These are phyloP conservation scores for Tricholomella constricta DNA, from an alignment of 768 basidiomycete genomes.

Conservation along the genomic window DNA sequence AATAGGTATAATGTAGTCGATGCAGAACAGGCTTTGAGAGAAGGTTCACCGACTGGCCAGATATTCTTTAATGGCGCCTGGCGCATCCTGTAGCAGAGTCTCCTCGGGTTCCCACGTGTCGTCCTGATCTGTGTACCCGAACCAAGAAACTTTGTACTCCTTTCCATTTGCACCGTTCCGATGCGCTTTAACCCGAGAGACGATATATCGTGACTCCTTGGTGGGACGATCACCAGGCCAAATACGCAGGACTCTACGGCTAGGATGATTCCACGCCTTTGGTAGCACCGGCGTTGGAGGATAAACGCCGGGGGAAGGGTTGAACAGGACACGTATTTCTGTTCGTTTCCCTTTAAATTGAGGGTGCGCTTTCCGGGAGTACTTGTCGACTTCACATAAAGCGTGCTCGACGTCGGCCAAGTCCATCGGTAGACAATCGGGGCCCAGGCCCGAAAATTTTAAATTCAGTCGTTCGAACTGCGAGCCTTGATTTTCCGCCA, in stretches of 20 bases:
- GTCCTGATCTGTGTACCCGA: conserved; percentile 49
- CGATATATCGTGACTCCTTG: conserved; percentile 47
- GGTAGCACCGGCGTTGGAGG: conserved; percentile 41
- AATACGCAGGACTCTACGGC: conserved; percentile 43
- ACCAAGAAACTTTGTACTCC: conserved; percentile 57
- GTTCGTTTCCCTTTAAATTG: conserved; percentile 42
- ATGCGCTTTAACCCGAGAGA: conserved; percentile 39
- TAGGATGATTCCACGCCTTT: conserved; percentile 56
- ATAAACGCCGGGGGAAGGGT: conserved; percentile 24
- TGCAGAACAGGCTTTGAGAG: neutral
- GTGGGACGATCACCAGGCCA: conserved; percentile 34
- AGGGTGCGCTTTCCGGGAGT: conserved; percentile 60
- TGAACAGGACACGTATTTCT: conserved; percentile 41
- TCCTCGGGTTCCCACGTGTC: conserved; percentile 62
- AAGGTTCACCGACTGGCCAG: conserved; percentile 14
- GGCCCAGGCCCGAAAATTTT: conserved; percentile 52
- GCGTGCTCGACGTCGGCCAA: conserved; percentile 78
- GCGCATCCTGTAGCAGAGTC: conserved; percentile 51
- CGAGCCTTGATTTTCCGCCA: conserved; percentile 56
- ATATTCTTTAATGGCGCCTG: conserved; percentile 45
- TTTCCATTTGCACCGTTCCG: conserved; percentile 33
- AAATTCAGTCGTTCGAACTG: conserved; percentile 66
- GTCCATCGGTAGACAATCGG: conserved; percentile 50
- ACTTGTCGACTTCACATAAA: conserved; percentile 80
- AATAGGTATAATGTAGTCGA: too few species aligned